Evolutionary conservation across 2,329 filamentous ascomycete species (phyloP).

Genomic region (Capronia coronata): DNA sequence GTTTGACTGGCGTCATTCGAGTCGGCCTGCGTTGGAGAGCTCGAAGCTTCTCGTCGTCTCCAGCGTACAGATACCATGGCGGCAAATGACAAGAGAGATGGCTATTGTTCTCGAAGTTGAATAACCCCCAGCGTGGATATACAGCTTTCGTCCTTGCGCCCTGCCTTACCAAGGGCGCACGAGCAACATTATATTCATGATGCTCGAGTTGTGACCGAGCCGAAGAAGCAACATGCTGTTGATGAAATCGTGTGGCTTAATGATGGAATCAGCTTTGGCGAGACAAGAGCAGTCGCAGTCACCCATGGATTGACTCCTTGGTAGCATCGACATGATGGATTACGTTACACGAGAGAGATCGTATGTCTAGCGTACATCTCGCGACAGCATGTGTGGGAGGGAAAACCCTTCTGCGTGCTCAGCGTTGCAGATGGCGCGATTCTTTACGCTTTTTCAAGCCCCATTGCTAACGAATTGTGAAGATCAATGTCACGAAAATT

Average conservation of each 20-base stretch:
- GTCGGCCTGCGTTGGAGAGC: not conserved
- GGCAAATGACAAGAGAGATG: not conserved
- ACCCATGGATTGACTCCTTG: not conserved
- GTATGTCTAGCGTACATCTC: not conserved
- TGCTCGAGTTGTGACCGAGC: not conserved
- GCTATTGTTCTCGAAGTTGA: not conserved
- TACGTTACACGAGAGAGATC: not conserved
- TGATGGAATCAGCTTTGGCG: not conserved
- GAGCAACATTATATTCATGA: too few species aligned
- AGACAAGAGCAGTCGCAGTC: not conserved
- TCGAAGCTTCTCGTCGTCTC: not conserved
- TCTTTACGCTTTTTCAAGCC: not conserved
- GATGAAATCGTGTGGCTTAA: not conserved
- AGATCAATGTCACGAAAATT: not conserved
- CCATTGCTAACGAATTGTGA: not conserved
- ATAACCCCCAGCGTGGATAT: too few species aligned
- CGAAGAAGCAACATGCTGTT: not conserved
- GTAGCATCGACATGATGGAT: not conserved
- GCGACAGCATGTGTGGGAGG: not conserved
- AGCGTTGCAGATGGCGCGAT: slow-evolving; percentile 1
- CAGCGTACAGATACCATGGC: not conserved
- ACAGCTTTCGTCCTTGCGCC: not conserved
- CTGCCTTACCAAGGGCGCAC: not conserved
- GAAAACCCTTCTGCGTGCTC: not conserved
- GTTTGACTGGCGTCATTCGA: not conserved